Evolutionary conservation across 2,329 filamentous ascomycete genomes (phyloP).

Genomic region (Aspergillus transmontanensis): DNA sequence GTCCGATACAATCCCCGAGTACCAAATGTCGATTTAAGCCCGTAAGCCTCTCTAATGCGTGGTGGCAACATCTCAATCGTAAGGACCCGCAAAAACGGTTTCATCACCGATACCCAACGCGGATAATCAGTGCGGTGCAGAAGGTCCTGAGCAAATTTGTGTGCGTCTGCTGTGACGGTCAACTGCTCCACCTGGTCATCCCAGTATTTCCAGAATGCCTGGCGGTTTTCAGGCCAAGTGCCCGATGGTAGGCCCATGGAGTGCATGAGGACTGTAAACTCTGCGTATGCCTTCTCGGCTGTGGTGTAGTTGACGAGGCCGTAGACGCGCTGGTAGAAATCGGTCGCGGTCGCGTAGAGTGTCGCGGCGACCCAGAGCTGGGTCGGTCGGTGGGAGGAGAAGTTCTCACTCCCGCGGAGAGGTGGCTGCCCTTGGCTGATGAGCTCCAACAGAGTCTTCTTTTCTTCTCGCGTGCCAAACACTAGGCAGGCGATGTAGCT

Average conservation of each 20-base stretch:
- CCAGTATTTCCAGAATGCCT: constrained; percentile 41
- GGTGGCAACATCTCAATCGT: constrained; percentile 41
- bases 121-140: constrained; percentile 29
- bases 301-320: constrained; percentile 34
- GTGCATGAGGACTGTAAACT: constrained; percentile 33
- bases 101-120: constrained; percentile 32
- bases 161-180: constrained; percentile 32
- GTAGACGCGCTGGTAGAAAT: constrained; percentile 41
- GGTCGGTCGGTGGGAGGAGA: constrained; percentile 24
- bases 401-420: constrained; percentile 23
- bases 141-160: constrained; percentile 33
- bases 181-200: constrained; percentile 33
- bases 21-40: constrained; percentile 30
- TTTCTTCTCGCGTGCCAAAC: constrained; percentile 34
- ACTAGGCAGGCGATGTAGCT: constrained; percentile 39
- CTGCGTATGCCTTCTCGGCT: constrained; percentile 34
- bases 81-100: constrained; percentile 33
- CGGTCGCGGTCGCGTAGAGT: constrained; percentile 39
- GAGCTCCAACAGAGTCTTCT: constrained; percentile 30
- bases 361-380: constrained; percentile 40
- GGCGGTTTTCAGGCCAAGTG: constrained; percentile 34
- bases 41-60: constrained; percentile 35
- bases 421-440: constrained; percentile 27
- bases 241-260: constrained; percentile 31
- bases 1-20: constrained; percentile 33